phyloP scores from a whole-genome alignment of 108 stramenopile species.

The Skeletonema marinoi region DNA sequence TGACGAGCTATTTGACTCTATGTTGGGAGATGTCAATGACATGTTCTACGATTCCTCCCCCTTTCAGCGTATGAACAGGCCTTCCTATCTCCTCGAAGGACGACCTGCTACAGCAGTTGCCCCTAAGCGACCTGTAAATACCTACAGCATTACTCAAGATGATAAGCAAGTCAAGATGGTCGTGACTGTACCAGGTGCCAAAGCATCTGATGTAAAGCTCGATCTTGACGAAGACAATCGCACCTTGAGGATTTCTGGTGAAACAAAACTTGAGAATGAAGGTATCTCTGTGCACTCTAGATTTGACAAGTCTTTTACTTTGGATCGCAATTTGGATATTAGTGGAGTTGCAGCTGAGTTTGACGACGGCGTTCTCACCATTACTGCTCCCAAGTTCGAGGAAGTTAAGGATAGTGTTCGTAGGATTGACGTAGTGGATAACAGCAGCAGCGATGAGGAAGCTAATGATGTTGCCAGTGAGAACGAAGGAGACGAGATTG shows the following conservation, averaged over 20 bases:
- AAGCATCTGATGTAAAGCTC: constrained; percentile 40
- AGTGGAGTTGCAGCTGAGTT: constrained; percentile 29
- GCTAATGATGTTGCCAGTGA: not conserved
- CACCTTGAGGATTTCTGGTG: constrained; percentile 38
- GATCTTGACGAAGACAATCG: constrained; percentile 40
- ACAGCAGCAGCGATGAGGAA: constrained; percentile 1
- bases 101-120: not conserved
- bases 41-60: constrained; percentile 32
- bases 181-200: constrained; percentile 35
- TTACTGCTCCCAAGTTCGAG: constrained; percentile 44
- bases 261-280: constrained; percentile 34
- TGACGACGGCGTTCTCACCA: constrained; percentile 40
- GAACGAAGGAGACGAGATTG: constrained; percentile 4
- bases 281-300: constrained; percentile 38
- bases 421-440: constrained; percentile 30
- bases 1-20: constrained; percentile 28
- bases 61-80: constrained; percentile 15
- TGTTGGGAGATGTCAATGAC: constrained; percentile 23
- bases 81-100: constrained; percentile 20
- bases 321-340: constrained; percentile 41
- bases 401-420: constrained; percentile 28
- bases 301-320: constrained; percentile 34
- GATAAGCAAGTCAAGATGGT: constrained; percentile 44
- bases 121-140: constrained; percentile 1
- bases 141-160: constrained; percentile 44